phyloP scores from a whole-genome alignment of 176 grass and related monocot species.

The Urochloa ruziziensis region DNA sequence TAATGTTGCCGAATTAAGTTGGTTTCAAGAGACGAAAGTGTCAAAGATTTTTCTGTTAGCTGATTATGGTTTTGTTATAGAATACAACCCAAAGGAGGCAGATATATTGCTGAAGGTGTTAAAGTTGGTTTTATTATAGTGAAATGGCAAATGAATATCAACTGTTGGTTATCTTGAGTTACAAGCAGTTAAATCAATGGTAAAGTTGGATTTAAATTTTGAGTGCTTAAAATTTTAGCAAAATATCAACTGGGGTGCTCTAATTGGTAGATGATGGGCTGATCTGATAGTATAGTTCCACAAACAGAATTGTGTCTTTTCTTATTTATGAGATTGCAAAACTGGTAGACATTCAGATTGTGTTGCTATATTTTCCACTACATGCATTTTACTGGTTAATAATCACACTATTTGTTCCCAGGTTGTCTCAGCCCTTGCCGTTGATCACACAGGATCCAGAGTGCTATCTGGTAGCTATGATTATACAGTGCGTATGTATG shows the following conservation, averaged over 20 bases:
- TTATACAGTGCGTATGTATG: constrained; percentile 95
- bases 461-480: constrained; percentile 94
- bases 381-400: constrained; percentile 20
- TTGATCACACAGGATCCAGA: constrained; percentile 96
- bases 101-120: background rate
- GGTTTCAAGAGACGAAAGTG: background rate
- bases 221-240: background rate
- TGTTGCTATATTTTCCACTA: background rate
- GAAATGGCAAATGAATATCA: background rate
- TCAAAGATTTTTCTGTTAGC: background rate
- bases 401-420: constrained; percentile 33
- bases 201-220: background rate
- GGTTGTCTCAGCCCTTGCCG: constrained; percentile 93
- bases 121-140: background rate
- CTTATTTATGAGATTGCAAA: background rate
- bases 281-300: background rate
- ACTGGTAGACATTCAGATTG: background rate
- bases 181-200: background rate
- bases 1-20: background rate
- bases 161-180: background rate
- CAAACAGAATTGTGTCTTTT: background rate
- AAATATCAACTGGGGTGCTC: background rate
- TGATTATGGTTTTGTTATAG: background rate
- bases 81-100: background rate
- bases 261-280: background rate